Evolutionary conservation across 208 protist genomes (phyloP), one percentile per base, ranked within the genome.

Genomic region (Trypanosoma caninum): DNA sequence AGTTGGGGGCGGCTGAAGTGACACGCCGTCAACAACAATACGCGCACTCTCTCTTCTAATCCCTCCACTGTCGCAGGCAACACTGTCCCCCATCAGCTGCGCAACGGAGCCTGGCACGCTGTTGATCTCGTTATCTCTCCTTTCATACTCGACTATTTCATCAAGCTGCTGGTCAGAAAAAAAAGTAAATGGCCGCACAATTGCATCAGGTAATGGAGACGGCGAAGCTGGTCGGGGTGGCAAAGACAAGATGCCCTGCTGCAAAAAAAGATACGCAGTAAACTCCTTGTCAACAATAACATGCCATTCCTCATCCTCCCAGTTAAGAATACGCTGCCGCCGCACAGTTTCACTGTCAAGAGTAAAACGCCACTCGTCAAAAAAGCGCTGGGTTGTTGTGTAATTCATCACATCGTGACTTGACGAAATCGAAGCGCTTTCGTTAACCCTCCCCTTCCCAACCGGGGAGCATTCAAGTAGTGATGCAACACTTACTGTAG

Each of bases 301-400:
- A 10, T 60, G 53, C 53, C 80, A 76, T 58, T 87, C 84, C 72
- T 91, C 84, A 56, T 84, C 84, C 60, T 87, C 80, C 77, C 77
- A 85, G 72, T 91, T 91, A 42, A 57, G 54, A 38, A 91, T 60
- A 2, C 84, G 84, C 67, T 77, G 68, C 6, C 84, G 76, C 31
- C 79, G 77, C 20, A 38, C 74, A 18, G 72, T 63, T 58, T 91
- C 84, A 58, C 80, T 66, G 60, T 86, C 72, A 0, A 79, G 61
- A 16, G 83, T 35, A 55, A 82, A 82, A 13, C 67, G 69, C 54
- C 59, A 67, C 57, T 91, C 84, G 34, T 91, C 84, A 66, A 85
- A 62, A 65, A 81, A 91, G 57, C 74, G 73, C 67, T 91, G 84
- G 40, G 80, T 91, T 31, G 63, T 87, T 22, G 84, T 91, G 77